Conservation (phyloP, 768 basidiomycete genomes). For the Lactarius psammicola region DNA sequence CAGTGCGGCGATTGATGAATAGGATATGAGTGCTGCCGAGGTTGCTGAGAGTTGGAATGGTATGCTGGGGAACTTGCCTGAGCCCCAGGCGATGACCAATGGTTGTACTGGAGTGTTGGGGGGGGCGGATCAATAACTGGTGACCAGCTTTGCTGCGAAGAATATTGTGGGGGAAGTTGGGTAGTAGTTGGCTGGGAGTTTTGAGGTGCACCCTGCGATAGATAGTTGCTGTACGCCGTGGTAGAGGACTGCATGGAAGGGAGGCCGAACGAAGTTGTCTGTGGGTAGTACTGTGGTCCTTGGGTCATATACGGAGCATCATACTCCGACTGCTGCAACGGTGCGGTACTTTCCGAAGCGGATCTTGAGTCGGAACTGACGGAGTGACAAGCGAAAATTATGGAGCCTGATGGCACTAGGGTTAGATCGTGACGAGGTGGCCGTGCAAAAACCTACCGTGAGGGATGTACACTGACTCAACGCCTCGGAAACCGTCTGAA, state of each 20-base stretch:
- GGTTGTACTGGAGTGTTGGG: conserved; percentile 37
- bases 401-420: conserved; percentile 45
- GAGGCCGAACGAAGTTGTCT: conserved; percentile 32
- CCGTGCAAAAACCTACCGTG: conserved; percentile 58
- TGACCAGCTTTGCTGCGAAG: conserved; percentile 26
- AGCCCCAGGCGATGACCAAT: conserved; percentile 22
- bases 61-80: conserved; percentile 24
- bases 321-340: conserved; percentile 30
- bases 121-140: conserved; percentile 34
- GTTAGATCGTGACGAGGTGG: conserved; percentile 26
- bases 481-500: conserved; percentile 56
- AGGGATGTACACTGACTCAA: conserved; percentile 88
- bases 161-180: conserved; percentile 24
- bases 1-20: conserved; percentile 38
- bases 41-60: conserved; percentile 33
- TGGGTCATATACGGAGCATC: conserved; percentile 32
- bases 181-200: conserved; percentile 19
- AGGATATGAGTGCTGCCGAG: conserved; percentile 33
- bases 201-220: conserved; percentile 16
- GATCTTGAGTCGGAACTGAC: conserved; percentile 42
- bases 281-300: conserved; percentile 34
- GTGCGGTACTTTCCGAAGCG: conserved; percentile 27
- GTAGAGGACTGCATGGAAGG: conserved; percentile 31
- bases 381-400: conserved; percentile 76
- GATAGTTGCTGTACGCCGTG: conserved; percentile 28